Evolutionary conservation across 2,329 filamentous ascomycete genomes (phyloP).

Genomic region (Thelonectria rubi): DNA sequence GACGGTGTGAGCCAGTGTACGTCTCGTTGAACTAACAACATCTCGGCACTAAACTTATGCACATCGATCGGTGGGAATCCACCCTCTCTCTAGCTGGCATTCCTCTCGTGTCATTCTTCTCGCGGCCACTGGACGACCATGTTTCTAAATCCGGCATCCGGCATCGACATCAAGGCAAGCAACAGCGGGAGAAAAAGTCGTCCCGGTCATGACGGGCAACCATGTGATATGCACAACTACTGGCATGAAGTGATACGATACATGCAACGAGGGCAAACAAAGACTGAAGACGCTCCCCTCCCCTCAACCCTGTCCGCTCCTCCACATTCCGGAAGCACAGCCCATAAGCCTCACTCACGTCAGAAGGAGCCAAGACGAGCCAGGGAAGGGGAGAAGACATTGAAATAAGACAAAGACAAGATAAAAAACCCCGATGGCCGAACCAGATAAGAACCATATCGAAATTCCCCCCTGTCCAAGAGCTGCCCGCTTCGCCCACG

Average conservation of each 20-base stretch:
- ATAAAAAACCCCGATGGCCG: slow-evolving; percentile 9
- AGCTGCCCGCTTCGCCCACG: slow-evolving; percentile 13
- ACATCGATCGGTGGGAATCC: slow-evolving; percentile 12
- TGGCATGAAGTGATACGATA: not conserved
- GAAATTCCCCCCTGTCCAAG: slow-evolving; percentile 9
- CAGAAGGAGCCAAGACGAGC: not conserved
- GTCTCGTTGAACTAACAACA: not conserved
- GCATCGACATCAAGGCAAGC: not conserved
- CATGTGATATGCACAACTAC: slow-evolving; percentile 14
- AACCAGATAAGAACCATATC: slow-evolving; percentile 24
- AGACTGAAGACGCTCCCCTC: slow-evolving; percentile 1
- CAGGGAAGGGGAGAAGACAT: too few species aligned
- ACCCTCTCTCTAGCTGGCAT: not conserved
- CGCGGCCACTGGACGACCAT: not conserved
- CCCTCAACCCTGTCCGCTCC: slow-evolving; percentile 4
- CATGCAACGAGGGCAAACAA: not conserved
- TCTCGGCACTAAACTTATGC: not conserved
- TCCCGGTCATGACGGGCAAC: not conserved
- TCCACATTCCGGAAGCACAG: slow-evolving; percentile 14
- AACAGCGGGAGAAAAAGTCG: not conserved
- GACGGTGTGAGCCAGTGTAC: not conserved
- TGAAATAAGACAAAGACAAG: slow-evolving; percentile 5
- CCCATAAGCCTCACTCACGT: slow-evolving; percentile 1
- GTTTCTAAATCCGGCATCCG: not conserved
- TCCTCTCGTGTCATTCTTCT: slow-evolving; percentile 18